A percentile compares a stretch with the other conserved stretches of the same genome.
Conservation (phyloP, 2,329 filamentous ascomycete species). For the Tolypocladium amazonense region DNA sequence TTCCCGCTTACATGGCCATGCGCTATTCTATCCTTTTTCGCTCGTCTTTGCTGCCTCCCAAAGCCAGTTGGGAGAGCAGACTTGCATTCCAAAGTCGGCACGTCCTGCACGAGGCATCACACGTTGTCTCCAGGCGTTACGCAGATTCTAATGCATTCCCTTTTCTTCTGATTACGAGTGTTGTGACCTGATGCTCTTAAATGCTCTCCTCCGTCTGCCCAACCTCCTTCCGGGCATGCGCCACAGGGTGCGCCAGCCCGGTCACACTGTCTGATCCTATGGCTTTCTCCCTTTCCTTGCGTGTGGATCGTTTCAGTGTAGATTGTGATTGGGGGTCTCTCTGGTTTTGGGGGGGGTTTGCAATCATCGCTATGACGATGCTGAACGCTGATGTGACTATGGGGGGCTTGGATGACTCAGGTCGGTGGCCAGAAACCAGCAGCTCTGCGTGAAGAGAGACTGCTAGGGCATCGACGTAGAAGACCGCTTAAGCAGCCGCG, state of each 20-base stretch:
- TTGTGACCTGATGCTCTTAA: slow-evolving; percentile 8
- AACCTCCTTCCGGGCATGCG: slow-evolving; percentile 1
- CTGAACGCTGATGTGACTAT: slow-evolving; percentile 10
- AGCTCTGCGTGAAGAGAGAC: slow-evolving; percentile 1
- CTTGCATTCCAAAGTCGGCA: not conserved
- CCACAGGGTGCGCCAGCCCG: slow-evolving; percentile 3
- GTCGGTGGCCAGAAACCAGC: not conserved
- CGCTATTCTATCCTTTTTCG: not conserved
- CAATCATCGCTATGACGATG: slow-evolving; percentile 6
- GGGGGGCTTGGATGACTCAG: slow-evolving; percentile 4
- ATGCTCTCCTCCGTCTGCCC: slow-evolving; percentile 5
- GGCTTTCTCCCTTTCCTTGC: slow-evolving; percentile 1
- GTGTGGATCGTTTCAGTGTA: not conserved
- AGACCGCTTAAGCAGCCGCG: slow-evolving; percentile 11
- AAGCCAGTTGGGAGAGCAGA: not conserved
- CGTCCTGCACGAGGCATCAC: not conserved
- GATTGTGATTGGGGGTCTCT: not conserved
- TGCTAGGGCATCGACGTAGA: not conserved
- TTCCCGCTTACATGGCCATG: too few species aligned
- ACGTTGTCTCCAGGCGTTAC: not conserved
- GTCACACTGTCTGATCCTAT: slow-evolving; percentile 2
- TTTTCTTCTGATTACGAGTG: slow-evolving; percentile 5
- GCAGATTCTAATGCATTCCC: not conserved
- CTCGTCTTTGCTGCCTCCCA: not conserved
- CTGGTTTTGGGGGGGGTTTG: slow-evolving; percentile 1